These are phyloP conservation scores for Lactarius tabidus DNA, from an alignment of 768 basidiomycete species.

Conservation along the genomic window DNA sequence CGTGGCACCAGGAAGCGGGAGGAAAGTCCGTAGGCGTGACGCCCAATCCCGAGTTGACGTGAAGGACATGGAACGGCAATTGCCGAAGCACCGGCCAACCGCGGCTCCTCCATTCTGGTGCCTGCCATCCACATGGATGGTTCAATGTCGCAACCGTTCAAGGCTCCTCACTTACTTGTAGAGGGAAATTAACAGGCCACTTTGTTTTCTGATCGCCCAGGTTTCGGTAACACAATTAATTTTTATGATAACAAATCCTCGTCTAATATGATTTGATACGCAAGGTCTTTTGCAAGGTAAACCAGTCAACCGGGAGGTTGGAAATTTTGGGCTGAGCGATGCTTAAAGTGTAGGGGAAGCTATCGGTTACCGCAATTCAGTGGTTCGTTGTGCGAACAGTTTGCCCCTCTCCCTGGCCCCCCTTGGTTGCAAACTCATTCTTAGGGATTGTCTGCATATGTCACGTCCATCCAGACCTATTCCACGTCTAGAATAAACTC, in stretches of 20 bases:
- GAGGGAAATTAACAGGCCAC: background rate
- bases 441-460: background rate
- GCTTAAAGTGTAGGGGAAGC: background rate
- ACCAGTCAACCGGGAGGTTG: background rate
- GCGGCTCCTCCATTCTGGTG: too few relatives aligned
- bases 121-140: background rate
- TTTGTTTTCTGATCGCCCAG: slow-evolving; percentile 3
- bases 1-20: background rate
- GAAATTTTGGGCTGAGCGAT: background rate
- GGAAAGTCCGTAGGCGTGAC: background rate
- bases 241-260: background rate
- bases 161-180: background rate
- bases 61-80: background rate
- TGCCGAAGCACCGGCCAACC: slow-evolving; percentile 1
- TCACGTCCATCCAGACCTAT: background rate
- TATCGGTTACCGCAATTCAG: background rate
- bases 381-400: background rate
- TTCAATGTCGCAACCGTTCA: slow-evolving; percentile 3
- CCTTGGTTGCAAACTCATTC: background rate
- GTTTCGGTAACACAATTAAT: background rate
- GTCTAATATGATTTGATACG: slow-evolving; percentile 2
- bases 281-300: too few relatives aligned
- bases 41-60: background rate
- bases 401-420: background rate
- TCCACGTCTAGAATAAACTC: background rate